Evolutionary conservation across 306 rosid species (phyloP).

Genomic region (Rosa chinensis): DNA sequence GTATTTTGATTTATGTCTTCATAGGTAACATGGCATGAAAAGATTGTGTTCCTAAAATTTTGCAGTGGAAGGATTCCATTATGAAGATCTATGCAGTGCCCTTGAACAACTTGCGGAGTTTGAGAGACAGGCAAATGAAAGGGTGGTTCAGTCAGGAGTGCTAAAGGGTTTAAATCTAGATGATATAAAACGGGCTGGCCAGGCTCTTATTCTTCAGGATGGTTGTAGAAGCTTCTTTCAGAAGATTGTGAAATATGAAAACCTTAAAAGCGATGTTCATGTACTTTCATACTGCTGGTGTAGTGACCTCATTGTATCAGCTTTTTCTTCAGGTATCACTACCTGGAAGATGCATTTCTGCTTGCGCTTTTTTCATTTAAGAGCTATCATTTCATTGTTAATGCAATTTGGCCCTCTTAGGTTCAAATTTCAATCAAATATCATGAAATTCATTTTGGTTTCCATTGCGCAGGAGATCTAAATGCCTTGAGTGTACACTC

Average conservation of each 20-base stretch:
- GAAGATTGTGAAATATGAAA: slow-evolving; percentile 15
- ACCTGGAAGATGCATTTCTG: background rate
- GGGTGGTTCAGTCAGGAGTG: slow-evolving; percentile 23
- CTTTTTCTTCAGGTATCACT: slow-evolving; percentile 32
- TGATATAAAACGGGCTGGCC: slow-evolving; percentile 25
- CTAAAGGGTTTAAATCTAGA: slow-evolving; percentile 17
- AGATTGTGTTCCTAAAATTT: background rate
- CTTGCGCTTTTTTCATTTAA: background rate
- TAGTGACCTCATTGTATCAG: slow-evolving; percentile 25
- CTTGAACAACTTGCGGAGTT: slow-evolving; percentile 21
- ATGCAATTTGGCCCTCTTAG: background rate
- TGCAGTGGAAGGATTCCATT: slow-evolving; percentile 16
- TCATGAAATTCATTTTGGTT: background rate
- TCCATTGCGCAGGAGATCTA: slow-evolving; percentile 15
- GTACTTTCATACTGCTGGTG: slow-evolving; percentile 33
- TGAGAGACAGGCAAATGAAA: slow-evolving; percentile 27
- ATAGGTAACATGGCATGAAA: background rate
- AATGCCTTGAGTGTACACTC: slow-evolving; percentile 24
- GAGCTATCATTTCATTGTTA: background rate
- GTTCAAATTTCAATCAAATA: background rate
- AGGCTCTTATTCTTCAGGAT: slow-evolving; percentile 24
- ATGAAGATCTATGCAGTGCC: slow-evolving; percentile 8
- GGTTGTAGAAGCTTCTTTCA: slow-evolving; percentile 32
- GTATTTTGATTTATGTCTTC: background rate
- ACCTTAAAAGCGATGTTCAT: slow-evolving; percentile 16